Evolutionary conservation across 768 basidiomycete genomes (phyloP).

Genomic region (Suillus subalutaceus): DNA sequence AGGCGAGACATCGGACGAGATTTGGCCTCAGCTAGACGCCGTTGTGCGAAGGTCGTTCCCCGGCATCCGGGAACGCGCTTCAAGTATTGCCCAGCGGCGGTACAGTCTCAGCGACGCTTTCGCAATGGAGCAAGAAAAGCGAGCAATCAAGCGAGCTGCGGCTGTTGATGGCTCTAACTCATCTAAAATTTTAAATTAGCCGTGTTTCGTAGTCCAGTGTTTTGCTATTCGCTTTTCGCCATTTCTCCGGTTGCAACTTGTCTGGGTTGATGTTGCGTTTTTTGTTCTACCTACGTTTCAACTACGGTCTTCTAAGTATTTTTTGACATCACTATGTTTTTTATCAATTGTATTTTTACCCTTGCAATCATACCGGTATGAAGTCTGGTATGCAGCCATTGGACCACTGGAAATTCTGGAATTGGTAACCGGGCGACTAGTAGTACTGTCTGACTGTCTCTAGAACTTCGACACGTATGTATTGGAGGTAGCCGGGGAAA

Average conservation of each 20-base stretch:
- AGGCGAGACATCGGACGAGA: slow-evolving; percentile 83
- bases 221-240: neutral
- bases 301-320: neutral
- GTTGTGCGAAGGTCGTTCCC: slow-evolving; percentile 63
- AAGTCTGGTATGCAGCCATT: neutral
- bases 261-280: neutral
- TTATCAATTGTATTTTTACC: slow-evolving; percentile 5
- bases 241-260: neutral
- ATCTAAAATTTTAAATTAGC: neutral
- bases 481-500: neutral
- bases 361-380: neutral
- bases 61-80: slow-evolving; percentile 51
- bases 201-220: neutral
- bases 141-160: slow-evolving; percentile 17
- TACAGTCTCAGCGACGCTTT: slow-evolving; percentile 60
- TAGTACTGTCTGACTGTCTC: neutral
- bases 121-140: slow-evolving; percentile 30
- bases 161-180: slow-evolving; percentile 15
- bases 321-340: neutral
- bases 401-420: neutral
- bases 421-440: neutral
- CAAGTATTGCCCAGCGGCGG: slow-evolving; percentile 44
- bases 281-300: neutral
- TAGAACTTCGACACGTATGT: neutral
- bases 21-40: slow-evolving; percentile 82